A percentile compares a stretch with the other conserved stretches of the same genome.
Evolutionary conservation across 306 rosid species (phyloP).

Genomic region (Cicer chorassanicum): DNA sequence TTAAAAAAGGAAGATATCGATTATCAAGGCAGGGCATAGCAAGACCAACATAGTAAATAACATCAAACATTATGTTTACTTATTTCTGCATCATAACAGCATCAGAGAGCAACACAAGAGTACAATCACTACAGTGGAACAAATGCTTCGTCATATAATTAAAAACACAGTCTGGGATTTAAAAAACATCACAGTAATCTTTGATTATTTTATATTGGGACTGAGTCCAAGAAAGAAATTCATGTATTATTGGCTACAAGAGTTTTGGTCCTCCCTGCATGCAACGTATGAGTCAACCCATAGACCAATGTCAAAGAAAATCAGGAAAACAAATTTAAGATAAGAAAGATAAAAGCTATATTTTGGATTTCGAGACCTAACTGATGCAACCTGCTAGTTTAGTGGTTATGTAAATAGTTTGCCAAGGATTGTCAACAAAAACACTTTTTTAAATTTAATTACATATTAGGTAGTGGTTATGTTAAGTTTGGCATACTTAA

Average conservation of each 20-base stretch:
- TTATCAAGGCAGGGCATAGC: not conserved
- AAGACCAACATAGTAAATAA: not conserved
- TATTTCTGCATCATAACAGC: not conserved
- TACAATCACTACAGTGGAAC: not conserved
- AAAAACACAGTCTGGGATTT: not conserved
- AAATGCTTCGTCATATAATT: not conserved
- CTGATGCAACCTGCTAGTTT: conserved; percentile 8
- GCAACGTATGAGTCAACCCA: not conserved
- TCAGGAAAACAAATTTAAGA: not conserved
- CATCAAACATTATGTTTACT: not conserved
- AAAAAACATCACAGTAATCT: not conserved
- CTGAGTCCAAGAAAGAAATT: not conserved
- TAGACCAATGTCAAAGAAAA: not conserved
- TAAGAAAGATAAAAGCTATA: not conserved
- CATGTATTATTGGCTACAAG: not conserved
- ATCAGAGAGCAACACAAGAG: conserved; percentile 2
- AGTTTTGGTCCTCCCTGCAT: conserved; percentile 15
- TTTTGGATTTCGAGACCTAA: conserved; percentile 27
- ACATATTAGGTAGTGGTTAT: not conserved
- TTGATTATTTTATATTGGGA: not conserved
- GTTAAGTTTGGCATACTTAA: conserved; percentile 14
- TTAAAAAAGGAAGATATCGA: not conserved
- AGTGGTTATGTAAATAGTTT: not conserved
- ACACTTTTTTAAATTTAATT: not conserved
- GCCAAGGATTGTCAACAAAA: conserved; percentile 26